These are phyloP conservation scores for Prunella vulgaris DNA, from an alignment of 257 asterid species.

Conservation along the genomic window DNA sequence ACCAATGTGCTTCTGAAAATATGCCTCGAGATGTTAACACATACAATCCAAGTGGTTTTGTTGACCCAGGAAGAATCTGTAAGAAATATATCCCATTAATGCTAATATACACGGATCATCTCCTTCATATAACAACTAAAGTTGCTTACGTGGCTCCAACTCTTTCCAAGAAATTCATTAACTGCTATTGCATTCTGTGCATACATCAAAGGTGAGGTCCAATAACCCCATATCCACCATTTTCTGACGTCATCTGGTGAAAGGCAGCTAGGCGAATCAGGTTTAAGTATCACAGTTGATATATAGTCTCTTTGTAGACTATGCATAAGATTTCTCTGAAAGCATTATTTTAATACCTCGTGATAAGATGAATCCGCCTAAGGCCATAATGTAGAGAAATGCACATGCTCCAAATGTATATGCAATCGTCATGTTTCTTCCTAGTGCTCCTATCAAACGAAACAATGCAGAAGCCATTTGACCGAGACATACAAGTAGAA, in stretches of 20 bases:
- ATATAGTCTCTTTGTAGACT: not conserved
- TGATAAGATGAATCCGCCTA: conserved; percentile 66
- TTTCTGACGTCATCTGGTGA: conserved; percentile 38
- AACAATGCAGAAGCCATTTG: conserved; percentile 63
- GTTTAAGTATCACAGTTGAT: not conserved
- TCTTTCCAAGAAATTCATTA: conserved; percentile 72
- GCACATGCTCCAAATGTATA: conserved; percentile 60
- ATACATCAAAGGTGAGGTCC: conserved; percentile 83
- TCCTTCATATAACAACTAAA: conserved; percentile 17
- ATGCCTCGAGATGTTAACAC: conserved; percentile 53
- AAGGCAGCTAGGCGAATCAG: not conserved
- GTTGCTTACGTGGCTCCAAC: conserved; percentile 72
- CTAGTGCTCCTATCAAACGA: conserved; percentile 57
- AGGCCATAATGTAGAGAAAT: conserved; percentile 40
- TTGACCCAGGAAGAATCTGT: conserved; percentile 44
- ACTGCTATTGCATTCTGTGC: conserved; percentile 72
- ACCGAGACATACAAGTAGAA: conserved; percentile 43
- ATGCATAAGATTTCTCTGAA: not conserved
- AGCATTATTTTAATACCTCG: conserved; percentile 39
- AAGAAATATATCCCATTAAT: not conserved
- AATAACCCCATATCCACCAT: conserved; percentile 87
- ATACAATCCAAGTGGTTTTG: conserved; percentile 50
- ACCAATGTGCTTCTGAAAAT: conserved; percentile 60
- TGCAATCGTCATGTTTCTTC: conserved; percentile 60
- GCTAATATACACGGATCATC: not conserved